Evolutionary conservation across 345 rosid species (phyloP), one percentile per base, ranked within the genome.

Genomic region (Carallia brachiata): DNA sequence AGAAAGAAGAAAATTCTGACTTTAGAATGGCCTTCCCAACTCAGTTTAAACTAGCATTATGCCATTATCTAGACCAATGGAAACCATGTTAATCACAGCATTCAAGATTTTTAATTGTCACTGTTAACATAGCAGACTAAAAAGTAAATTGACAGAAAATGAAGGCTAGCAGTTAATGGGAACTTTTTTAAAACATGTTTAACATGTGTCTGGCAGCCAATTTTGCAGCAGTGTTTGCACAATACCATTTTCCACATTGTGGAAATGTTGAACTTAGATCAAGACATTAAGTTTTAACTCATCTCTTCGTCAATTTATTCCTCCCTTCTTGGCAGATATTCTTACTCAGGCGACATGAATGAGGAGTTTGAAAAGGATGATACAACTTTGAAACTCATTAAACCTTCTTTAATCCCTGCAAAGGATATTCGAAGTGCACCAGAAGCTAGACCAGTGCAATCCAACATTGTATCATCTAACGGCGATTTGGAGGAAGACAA

Each of bases 291-390:
- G 23, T 39, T 62, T 28, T 52, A 36, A 56, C 39, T 34, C 13
- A 4, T 27, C 36, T n/a, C 13, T 39, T 36, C 6, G 23, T 57
- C 19, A 8, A 65, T 32, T 6, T 3, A 23, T 52, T 61, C 32
- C 65, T 71, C 30, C 67, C 23, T 16, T 69, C 60, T 30, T 61
- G 56, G 52, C 80, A 95, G 99, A 82, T 95, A 92, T 39, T 90
- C 99, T 19, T 95, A 87, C 67, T 87, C 83, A 0, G 92, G 75
- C 4, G 99, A 95, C 23, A 61, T 78, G 27, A 84, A 78, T 0
- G 97, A 85, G 36, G 97, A 85, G 67, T 89, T 92, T 52, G 97
- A 92, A 75, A 87, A 79, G 81, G 99, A 92, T 15, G 89, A 84
- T 61, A 82, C 87, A 44, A 75, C 77, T 54, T 80, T 95, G 81